phyloP scores from a whole-genome alignment of 1,284 basidiomycete species.

The Papiliotrema flavescens region DNA sequence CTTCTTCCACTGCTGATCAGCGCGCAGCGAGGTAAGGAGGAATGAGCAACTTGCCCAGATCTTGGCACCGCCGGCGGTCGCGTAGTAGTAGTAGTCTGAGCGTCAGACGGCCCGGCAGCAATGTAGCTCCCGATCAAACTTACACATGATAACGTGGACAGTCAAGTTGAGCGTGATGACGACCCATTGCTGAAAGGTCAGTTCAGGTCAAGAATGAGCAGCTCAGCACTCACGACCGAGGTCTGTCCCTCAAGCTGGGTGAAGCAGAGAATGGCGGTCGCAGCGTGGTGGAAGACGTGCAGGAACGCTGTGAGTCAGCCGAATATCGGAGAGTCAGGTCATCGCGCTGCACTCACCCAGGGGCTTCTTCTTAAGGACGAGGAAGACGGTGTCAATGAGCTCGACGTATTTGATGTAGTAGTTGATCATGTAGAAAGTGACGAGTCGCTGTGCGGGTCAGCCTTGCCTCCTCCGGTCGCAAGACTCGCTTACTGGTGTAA shows the following conservation, averaged over 20 bases:
- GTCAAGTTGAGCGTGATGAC: slow-evolving; percentile 88
- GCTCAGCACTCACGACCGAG: slow-evolving; percentile 61
- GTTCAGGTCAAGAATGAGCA: not conserved
- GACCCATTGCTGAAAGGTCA: slow-evolving; percentile 75
- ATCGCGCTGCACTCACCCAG: slow-evolving; percentile 71
- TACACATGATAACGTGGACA: slow-evolving; percentile 98
- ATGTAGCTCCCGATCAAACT: too few species aligned
- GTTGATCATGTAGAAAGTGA: slow-evolving; percentile 97
- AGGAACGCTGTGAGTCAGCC: slow-evolving; percentile 67
- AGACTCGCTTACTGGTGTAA: slow-evolving; percentile 68
- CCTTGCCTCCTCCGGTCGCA: not conserved
- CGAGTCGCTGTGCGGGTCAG: slow-evolving; percentile 59
- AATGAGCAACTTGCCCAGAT: slow-evolving; percentile 71
- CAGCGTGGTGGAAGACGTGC: slow-evolving; percentile 98
- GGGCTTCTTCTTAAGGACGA: slow-evolving; percentile 97
- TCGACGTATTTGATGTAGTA: slow-evolving; percentile 96
- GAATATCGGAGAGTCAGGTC: too few species aligned
- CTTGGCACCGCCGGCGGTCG: slow-evolving; percentile 87
- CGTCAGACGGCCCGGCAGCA: too few species aligned
- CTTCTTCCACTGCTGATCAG: slow-evolving; percentile 34
- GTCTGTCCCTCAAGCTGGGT: slow-evolving; percentile 90
- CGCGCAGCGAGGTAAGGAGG: not conserved
- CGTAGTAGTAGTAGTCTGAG: slow-evolving; percentile 93
- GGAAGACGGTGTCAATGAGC: slow-evolving; percentile 91
- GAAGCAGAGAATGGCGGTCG: slow-evolving; percentile 93